These are phyloP conservation scores for Ballota nigra DNA, from an alignment of 257 asterid species.

Conservation along the genomic window DNA sequence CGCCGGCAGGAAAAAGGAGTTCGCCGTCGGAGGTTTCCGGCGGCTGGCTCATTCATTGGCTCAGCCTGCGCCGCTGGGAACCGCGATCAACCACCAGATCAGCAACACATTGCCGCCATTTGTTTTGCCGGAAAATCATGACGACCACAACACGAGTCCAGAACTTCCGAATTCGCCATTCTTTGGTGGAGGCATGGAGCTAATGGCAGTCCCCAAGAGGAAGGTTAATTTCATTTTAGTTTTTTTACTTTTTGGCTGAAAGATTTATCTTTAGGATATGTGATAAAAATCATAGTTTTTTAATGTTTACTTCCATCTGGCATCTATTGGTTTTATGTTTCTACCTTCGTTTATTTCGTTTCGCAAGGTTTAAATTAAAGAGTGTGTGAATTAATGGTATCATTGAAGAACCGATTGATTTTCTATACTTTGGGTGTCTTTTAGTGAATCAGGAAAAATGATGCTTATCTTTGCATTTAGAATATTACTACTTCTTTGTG, in stretches of 20 bases:
- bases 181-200: slow-evolving; percentile 57
- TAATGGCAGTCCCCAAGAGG: slow-evolving; percentile 87
- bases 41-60: slow-evolving; percentile 48
- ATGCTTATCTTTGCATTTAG: not conserved
- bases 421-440: not conserved
- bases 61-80: slow-evolving; percentile 47
- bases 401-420: not conserved
- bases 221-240: slow-evolving; percentile 37
- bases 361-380: slow-evolving; percentile 19
- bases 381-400: not conserved
- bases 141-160: slow-evolving; percentile 22
- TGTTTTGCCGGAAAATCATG: slow-evolving; percentile 54
- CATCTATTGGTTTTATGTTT: not conserved
- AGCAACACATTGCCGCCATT: slow-evolving; percentile 37
- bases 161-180: slow-evolving; percentile 34
- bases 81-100: slow-evolving; percentile 27
- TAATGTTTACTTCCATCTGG: not conserved
- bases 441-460: not conserved
- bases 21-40: slow-evolving; percentile 35
- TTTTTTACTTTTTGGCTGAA: not conserved
- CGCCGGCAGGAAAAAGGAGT: slow-evolving; percentile 25
- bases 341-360: not conserved
- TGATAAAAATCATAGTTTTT: not conserved
- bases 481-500: not conserved
- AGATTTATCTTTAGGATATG: not conserved